A percentile compares a stretch with the other conserved stretches of the same genome.
phyloP scores from a whole-genome alignment of 2,329 filamentous ascomycete species.

The Ophiostoma australiae region DNA sequence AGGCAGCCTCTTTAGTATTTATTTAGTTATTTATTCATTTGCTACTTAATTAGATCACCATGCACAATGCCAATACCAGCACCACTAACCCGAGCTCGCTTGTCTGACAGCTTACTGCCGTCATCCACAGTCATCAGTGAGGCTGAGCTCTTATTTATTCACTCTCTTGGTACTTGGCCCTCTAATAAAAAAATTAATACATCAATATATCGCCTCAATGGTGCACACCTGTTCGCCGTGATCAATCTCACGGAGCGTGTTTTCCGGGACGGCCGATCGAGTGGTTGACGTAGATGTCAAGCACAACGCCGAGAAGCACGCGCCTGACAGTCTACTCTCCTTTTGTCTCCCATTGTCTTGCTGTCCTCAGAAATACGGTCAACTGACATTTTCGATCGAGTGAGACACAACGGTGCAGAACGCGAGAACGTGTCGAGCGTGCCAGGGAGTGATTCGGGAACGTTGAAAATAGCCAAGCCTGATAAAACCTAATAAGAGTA shows the following conservation, averaged over 20 bases:
- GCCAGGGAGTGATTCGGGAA: not conserved
- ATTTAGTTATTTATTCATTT: too few species aligned
- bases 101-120: not conserved
- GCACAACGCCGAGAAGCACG: too few species aligned
- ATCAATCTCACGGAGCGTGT: not conserved
- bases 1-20: not conserved
- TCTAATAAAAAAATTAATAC: too few species aligned
- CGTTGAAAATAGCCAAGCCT: too few species aligned
- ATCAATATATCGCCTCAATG: not conserved
- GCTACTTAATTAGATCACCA: too few species aligned
- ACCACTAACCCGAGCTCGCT: not conserved
- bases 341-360: too few species aligned
- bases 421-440: not conserved
- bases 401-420: constrained; percentile 8
- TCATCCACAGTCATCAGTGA: not conserved
- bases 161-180: too few species aligned
- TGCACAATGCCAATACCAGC: not conserved
- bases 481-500: too few species aligned
- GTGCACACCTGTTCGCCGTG: not conserved
- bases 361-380: not conserved
- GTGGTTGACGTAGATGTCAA: too few species aligned
- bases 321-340: not conserved
- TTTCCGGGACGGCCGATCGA: not conserved
- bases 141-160: not conserved
- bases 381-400: not conserved